phyloP scores from a whole-genome alignment of 2,329 filamentous ascomycete genomes.

The Claviceps africana region DNA sequence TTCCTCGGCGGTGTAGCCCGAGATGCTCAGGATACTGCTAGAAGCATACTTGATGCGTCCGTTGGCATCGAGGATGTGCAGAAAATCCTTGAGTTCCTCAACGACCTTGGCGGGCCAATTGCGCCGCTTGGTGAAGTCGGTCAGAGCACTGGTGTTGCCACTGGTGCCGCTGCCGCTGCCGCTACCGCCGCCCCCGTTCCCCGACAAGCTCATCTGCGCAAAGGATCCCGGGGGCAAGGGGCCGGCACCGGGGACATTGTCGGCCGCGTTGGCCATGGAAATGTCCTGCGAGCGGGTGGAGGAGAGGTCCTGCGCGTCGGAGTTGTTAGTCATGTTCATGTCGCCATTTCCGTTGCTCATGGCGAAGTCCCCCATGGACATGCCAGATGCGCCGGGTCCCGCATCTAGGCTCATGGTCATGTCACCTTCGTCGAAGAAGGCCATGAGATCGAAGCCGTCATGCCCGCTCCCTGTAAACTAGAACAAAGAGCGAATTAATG shows the following conservation, averaged over 20 bases:
- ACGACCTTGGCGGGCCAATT: conserved; percentile 84
- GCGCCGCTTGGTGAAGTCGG: conserved; percentile 45
- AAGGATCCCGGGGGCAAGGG: conserved; percentile 27
- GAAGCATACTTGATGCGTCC: conserved; percentile 79
- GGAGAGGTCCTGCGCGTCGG: conserved; percentile 15
- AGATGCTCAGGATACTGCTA: conserved; percentile 58
- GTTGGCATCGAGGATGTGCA: conserved; percentile 75
- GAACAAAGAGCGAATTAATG: not conserved
- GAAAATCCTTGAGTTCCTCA: conserved; percentile 76
- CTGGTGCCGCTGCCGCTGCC: not conserved
- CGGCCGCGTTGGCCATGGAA: conserved; percentile 20
- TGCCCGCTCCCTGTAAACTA: conserved; percentile 11
- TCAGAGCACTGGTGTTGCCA: conserved; percentile 26
- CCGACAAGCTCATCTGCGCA: conserved; percentile 18
- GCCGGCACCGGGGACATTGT: conserved; percentile 27
- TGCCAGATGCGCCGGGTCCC: conserved; percentile 12
- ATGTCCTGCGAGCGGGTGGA: conserved; percentile 15
- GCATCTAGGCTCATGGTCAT: conserved; percentile 31
- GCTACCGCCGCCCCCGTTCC: conserved; percentile 3
- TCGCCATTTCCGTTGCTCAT: conserved; percentile 10
- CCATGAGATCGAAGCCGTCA: conserved; percentile 27
- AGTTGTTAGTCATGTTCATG: conserved; percentile 7
- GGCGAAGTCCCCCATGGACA: conserved; percentile 10
- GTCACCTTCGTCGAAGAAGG: conserved; percentile 27
- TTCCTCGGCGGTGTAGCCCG: conserved; percentile 59